A percentile compares a stretch with the other conserved stretches of the same genome.
phyloP scores from a whole-genome alignment of 768 basidiomycete species.

The Lactifluus volemus region DNA sequence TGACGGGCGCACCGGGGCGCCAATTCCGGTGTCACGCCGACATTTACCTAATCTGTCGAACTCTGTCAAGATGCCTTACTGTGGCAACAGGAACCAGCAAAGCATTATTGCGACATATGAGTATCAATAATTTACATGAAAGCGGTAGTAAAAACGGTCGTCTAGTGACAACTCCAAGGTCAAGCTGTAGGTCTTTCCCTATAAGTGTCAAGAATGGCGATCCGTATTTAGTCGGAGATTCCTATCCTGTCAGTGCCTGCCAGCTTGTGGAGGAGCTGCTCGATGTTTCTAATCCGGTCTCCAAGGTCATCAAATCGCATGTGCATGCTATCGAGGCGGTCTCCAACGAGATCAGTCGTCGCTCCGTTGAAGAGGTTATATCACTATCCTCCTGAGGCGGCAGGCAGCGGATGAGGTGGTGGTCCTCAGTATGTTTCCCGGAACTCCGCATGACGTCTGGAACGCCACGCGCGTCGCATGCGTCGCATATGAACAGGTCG shows the following conservation, averaged over 20 bases:
- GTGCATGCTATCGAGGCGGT: constrained; percentile 1
- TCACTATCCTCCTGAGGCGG: not conserved
- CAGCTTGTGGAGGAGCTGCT: not conserved
- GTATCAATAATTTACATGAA: too few relatives aligned
- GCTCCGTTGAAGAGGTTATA: not conserved
- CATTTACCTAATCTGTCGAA: too few relatives aligned
- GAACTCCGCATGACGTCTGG: not conserved
- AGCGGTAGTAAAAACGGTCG: too few relatives aligned
- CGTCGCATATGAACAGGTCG: not conserved
- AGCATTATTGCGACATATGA: too few relatives aligned
- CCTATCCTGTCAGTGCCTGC: not conserved
- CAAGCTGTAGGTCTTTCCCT: too few relatives aligned
- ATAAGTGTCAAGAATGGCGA: not conserved
- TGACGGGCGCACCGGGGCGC: too few relatives aligned
- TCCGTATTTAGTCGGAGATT: not conserved
- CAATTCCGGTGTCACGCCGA: too few relatives aligned
- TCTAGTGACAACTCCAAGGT: too few relatives aligned
- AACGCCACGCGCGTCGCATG: not conserved
- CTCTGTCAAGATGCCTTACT: too few relatives aligned
- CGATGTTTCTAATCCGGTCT: not conserved
- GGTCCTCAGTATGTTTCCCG: not conserved
- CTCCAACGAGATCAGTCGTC: constrained; percentile 3
- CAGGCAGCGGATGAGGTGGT: not conserved
- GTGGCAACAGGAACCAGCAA: too few relatives aligned
- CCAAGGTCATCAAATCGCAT: not conserved